These are phyloP conservation scores for Themeda triandra DNA, from an alignment of 176 grass and related monocot species.

Conservation along the genomic window DNA sequence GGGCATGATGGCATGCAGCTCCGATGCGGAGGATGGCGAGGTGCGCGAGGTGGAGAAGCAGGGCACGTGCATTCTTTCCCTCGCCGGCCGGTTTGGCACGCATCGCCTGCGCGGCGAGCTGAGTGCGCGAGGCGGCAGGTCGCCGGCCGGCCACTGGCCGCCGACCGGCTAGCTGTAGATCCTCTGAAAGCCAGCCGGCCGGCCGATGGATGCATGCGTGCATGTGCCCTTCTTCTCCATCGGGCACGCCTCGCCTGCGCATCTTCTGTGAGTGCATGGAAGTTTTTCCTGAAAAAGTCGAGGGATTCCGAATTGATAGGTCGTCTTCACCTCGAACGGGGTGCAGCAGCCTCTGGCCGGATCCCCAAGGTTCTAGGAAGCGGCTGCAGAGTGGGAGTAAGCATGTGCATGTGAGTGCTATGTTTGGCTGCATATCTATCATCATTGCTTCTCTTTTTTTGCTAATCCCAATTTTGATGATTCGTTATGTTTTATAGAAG, in stretches of 20 bases:
- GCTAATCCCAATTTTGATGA: neutral
- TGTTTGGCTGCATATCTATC: neutral
- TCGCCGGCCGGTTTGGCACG: neutral
- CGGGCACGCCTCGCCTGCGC: conserved; percentile 44
- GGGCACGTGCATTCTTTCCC: conserved; percentile 40
- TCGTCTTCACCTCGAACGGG: neutral
- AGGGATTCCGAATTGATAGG: too few relatives aligned
- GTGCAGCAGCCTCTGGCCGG: neutral
- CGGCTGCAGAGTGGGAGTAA: neutral
- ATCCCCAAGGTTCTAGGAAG: neutral
- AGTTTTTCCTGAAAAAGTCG: too few relatives aligned
- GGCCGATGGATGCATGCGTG: conserved; percentile 8
- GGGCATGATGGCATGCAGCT: neutral
- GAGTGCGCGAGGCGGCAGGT: neutral
- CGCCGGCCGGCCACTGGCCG: neutral
- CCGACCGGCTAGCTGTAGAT: neutral
- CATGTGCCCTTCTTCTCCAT: conserved; percentile 62
- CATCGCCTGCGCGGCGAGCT: too few relatives aligned
- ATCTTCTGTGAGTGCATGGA: neutral
- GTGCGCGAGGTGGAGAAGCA: conserved; percentile 65
- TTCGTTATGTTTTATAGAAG: neutral
- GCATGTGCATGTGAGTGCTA: neutral
- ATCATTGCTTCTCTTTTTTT: neutral
- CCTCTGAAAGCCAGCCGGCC: neutral
- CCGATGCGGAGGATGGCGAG: conserved; percentile 24